Conservation (phyloP, 768 basidiomycete species). For the Podaxis sp. region DNA sequence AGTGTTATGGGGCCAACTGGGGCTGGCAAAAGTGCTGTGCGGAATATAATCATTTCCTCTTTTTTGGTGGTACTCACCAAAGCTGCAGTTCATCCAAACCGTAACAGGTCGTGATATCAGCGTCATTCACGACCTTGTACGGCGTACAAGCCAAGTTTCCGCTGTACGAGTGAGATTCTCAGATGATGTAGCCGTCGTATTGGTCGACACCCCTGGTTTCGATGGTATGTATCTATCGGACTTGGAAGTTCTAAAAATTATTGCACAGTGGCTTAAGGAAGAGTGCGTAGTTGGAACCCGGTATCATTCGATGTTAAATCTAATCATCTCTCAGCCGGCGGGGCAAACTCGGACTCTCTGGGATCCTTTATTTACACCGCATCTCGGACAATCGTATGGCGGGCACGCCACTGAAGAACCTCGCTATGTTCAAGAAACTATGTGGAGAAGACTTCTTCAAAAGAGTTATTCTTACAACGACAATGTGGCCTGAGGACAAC, state of each 20-base stretch:
- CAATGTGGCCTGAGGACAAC: neutral
- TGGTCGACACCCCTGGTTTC: conserved; percentile 1
- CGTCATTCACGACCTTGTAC: no score
- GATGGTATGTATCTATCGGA: neutral
- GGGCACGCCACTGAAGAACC: conserved; percentile 8
- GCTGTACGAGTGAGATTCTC: neutral
- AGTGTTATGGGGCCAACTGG: neutral
- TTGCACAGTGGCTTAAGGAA: neutral
- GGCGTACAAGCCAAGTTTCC: neutral
- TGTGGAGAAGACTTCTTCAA: conserved; percentile 6
- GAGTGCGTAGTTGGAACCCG: neutral
- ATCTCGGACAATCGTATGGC: conserved; percentile 13
- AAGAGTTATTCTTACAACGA: neutral
- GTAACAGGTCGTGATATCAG: no score
- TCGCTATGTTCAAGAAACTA: conserved; percentile 21
- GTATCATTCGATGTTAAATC: neutral
- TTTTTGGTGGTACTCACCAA: no score
- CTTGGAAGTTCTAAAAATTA: neutral
- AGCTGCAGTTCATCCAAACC: no score
- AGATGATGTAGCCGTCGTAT: neutral
- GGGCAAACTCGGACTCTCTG: neutral
- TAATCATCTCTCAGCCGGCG: neutral
- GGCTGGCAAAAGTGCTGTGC: neutral
- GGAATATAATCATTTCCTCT: no score
- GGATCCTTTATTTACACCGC: conserved; percentile 15